Percentiles rank a stretch among this genome's conserved stretches.
phyloP scores from a whole-genome alignment of 352 stramenopile species.

The Pseudoperonospora humuli region DNA sequence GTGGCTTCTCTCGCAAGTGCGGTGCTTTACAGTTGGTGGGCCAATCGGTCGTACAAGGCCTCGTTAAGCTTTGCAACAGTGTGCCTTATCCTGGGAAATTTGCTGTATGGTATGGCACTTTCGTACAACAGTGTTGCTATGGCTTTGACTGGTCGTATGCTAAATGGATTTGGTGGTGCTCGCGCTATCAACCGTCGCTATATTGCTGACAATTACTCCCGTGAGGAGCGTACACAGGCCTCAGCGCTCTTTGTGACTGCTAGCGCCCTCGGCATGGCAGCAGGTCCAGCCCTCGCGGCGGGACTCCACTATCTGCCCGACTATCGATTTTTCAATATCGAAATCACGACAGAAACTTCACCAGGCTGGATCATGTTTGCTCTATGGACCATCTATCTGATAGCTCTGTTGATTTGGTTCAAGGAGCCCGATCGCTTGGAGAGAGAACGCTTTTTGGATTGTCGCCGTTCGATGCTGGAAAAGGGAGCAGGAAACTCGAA shows the following conservation, averaged over 20 bases:
- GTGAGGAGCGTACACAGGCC: slow-evolving; percentile 86
- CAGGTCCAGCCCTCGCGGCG: slow-evolving; percentile 76
- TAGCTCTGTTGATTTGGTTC: slow-evolving; percentile 50
- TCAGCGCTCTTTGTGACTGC: slow-evolving; percentile 90
- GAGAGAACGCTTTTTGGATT: slow-evolving; percentile 38
- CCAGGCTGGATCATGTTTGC: slow-evolving; percentile 88
- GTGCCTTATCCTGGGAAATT: slow-evolving; percentile 81
- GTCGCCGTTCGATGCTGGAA: slow-evolving; percentile 40
- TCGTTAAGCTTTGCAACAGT: slow-evolving; percentile 80
- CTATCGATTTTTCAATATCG: slow-evolving; percentile 46
- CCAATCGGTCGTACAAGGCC: slow-evolving; percentile 84
- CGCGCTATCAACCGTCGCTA: slow-evolving; percentile 89
- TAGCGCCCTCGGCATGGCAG: slow-evolving; percentile 88
- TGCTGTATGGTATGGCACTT: slow-evolving; percentile 80
- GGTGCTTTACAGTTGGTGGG: slow-evolving; percentile 93
- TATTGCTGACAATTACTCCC: slow-evolving; percentile 82
- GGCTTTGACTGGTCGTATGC: slow-evolving; percentile 84
- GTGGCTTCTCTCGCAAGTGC: slow-evolving; percentile 91
- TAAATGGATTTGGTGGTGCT: slow-evolving; percentile 90
- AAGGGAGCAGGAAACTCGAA: slow-evolving; percentile 25
- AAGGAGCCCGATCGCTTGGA: slow-evolving; percentile 54
- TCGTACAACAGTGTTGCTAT: slow-evolving; percentile 78
- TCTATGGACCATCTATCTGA: slow-evolving; percentile 58
- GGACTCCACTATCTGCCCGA: slow-evolving; percentile 65
- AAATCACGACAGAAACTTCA: slow-evolving; percentile 83